Evolutionary conservation across 2,329 filamentous ascomycete species (phyloP), one percentile per base, ranked within the genome.

Genomic region (Xylariaceae sp.): DNA sequence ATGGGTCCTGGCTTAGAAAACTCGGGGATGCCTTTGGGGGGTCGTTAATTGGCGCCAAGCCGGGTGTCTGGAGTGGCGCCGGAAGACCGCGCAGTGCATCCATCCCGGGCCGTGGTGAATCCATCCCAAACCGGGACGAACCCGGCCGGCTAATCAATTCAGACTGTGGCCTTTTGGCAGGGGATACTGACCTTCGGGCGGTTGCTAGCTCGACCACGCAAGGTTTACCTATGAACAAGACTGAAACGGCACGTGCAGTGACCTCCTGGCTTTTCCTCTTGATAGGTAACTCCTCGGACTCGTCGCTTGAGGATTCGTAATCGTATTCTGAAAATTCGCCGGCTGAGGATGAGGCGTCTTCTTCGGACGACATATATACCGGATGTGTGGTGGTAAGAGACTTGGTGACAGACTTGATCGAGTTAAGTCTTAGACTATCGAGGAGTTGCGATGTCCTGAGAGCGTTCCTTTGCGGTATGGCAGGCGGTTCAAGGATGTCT

Each of bases 291-390:
- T 63, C 47, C 43, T 65, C 60, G 6, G 62, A 62, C 48, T 68
- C 61, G 47, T 73, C 74, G 55, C 67, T 74, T 18, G 71, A 71
- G 46, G 74, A 78, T 58, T 80, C 73, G 56, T 72, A 72, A 47
- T 78, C 77, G 62, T 76, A 76, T 62, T 82, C 79, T 51, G 80
- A 84, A 57, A 79, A 79, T 67, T 82, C 77, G 67, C 83, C 82
- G 43, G 80, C 78, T 16, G 79, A 81, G 1, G 83, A 83, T 1
- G 83, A 85, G 29, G 77, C 81, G 58, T 85, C 83, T 65, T 86
- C 83, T 60, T 86, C 83, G 0, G 81, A 85, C 1, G 82, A 85
- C 22, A 86, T 77, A 67, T 86, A 86, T 54, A 81, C 64, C 53
- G 83, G 79, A 65, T 84, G 81, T 5, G 81, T 79, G 1, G 75